phyloP scores from a whole-genome alignment of 2,329 filamentous ascomycete species.

The Seiridium unicorne region DNA sequence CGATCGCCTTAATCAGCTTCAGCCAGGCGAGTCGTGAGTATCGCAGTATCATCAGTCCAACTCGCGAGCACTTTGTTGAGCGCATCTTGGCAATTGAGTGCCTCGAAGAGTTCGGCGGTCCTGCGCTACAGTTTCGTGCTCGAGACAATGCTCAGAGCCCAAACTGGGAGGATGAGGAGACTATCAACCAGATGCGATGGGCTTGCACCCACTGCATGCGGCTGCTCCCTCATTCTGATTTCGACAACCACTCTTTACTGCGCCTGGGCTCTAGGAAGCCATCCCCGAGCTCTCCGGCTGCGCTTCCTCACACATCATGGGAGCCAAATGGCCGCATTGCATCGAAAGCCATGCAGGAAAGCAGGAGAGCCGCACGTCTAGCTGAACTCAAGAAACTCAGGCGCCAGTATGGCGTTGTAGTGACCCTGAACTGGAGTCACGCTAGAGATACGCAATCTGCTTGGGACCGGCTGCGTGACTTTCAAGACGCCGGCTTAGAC shows the following conservation, averaged over 20 bases:
- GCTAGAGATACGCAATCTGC: not conserved
- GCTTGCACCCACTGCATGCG: conserved; percentile 11
- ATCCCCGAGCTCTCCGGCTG: not conserved
- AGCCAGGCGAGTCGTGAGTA: conserved; percentile 9
- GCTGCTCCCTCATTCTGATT: conserved; percentile 9
- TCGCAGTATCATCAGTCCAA: conserved; percentile 8
- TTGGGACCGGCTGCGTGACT: not conserved
- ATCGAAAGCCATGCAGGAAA: not conserved
- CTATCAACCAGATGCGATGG: conserved; percentile 11
- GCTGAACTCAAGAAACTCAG: not conserved
- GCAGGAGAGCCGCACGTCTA: not conserved
- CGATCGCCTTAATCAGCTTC: conserved; percentile 9
- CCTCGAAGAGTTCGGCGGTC: conserved; percentile 7
- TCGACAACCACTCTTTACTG: conserved; percentile 14
- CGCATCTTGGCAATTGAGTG: conserved; percentile 12
- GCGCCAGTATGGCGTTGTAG: not conserved
- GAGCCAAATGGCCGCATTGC: not conserved
- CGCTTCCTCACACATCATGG: conserved; percentile 7
- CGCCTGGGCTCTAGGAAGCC: conserved; percentile 13
- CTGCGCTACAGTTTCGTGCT: not conserved
- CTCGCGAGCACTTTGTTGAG: conserved; percentile 7
- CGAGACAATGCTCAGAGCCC: conserved; percentile 1
- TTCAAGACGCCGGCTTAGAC: conserved; percentile 3
- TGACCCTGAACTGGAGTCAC: not conserved
- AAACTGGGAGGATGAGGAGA: conserved; percentile 6